Percentiles rank a stretch among this genome's conserved stretches.
Evolutionary conservation across 2,329 filamentous ascomycete genomes (phyloP).

Genomic region (Sporothrix phasma): DNA sequence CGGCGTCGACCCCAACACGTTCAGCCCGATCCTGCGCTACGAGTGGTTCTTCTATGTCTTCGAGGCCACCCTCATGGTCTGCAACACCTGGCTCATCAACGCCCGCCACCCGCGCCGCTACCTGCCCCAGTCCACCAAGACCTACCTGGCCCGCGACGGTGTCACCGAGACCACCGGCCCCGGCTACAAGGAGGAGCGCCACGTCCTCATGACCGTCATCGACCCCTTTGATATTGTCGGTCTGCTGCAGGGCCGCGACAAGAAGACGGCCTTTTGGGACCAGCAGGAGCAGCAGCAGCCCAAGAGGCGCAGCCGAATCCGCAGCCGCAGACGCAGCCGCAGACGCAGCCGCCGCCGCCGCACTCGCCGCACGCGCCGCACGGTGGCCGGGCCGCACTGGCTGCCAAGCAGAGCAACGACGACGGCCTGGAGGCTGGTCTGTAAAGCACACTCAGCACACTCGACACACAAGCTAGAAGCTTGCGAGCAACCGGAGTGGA

Average conservation of each 20-base stretch:
- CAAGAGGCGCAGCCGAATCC: background rate
- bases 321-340: background rate
- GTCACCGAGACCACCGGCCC: conserved; percentile 38
- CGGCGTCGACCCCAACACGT: conserved; percentile 47
- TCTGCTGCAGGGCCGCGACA: conserved; percentile 19
- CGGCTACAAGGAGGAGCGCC: conserved; percentile 39
- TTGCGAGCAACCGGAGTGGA: background rate
- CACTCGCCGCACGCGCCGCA: background rate
- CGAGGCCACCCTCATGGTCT: conserved; percentile 43
- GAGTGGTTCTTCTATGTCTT: conserved; percentile 53
- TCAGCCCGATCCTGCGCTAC: conserved; percentile 41
- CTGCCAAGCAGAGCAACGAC: background rate
- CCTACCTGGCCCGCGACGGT: conserved; percentile 42
- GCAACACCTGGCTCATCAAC: conserved; percentile 42
- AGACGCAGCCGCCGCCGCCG: background rate
- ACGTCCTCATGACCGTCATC: conserved; percentile 32
- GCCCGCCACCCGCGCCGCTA: conserved; percentile 40
- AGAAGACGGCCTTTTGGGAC: conserved; percentile 22
- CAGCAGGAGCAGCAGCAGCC: background rate
- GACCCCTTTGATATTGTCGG: conserved; percentile 26
- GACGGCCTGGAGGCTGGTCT: background rate
- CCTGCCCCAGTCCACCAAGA: conserved; percentile 38
- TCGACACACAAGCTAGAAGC: background rate
- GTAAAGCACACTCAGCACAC: background rate
- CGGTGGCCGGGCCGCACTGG: background rate